These are phyloP conservation scores for Coriolopsis trogii DNA, from an alignment of 1,284 basidiomycete species.

Conservation along the genomic window DNA sequence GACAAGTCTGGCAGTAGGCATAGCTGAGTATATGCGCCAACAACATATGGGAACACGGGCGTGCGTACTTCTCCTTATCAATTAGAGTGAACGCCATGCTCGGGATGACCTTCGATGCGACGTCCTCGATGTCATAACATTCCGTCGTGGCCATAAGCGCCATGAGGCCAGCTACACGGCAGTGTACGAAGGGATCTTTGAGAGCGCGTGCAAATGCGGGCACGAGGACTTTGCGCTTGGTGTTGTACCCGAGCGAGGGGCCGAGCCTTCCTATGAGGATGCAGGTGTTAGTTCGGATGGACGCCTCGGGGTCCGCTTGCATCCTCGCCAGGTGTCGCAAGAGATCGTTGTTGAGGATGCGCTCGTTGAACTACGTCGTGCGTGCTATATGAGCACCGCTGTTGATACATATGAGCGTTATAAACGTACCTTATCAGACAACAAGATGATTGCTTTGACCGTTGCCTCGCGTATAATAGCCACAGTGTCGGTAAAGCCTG, in stretches of 20 bases:
- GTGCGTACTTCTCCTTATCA: constrained; percentile 85
- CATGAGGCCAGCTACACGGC: constrained; percentile 94
- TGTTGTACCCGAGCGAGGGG: constrained; percentile 83
- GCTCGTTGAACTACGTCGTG: constrained; percentile 72
- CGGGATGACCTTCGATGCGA: constrained; percentile 90
- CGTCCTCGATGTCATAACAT: constrained; percentile 85
- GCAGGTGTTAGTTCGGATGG: constrained; percentile 97
- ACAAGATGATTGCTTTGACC: constrained; percentile 82
- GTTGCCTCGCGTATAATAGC: constrained; percentile 95
- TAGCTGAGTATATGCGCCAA: background rate
- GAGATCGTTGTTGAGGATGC: constrained; percentile 96
- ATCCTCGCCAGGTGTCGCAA: constrained; percentile 91
- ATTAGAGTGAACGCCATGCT: constrained; percentile 80
- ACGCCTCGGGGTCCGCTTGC: constrained; percentile 91
- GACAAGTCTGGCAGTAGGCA: constrained; percentile 63
- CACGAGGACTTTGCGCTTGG: constrained; percentile 93
- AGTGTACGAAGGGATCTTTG: constrained; percentile 92
- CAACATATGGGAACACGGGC: background rate
- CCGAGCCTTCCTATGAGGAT: constrained; percentile 94
- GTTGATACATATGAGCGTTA: background rate
- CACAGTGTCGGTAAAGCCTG: constrained; percentile 94
- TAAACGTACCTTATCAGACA: constrained; percentile 77
- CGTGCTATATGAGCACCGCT: background rate
- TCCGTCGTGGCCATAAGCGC: constrained; percentile 95
- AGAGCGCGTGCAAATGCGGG: constrained; percentile 92